Evolutionary conservation across 306 rosid genomes (phyloP).

Genomic region (Cucurbita argyrosperma): DNA sequence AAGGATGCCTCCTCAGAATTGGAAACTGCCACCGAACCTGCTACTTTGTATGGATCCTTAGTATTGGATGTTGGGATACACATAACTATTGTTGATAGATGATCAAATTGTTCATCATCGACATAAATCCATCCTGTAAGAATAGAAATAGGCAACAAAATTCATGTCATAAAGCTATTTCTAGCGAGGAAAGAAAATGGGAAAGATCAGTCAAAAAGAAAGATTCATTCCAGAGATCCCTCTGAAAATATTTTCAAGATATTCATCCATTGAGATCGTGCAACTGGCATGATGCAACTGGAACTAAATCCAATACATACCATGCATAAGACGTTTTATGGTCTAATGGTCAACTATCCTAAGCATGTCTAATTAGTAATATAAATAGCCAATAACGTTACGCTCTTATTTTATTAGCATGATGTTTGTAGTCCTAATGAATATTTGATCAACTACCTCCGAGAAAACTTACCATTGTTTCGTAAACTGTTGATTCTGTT

Average conservation of each 20-base stretch:
- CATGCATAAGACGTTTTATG: neutral
- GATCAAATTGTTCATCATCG: conserved; percentile 63
- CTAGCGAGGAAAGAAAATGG: neutral
- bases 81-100: conserved; percentile 44
- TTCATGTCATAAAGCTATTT: neutral
- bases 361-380: neutral
- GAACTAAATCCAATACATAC: neutral
- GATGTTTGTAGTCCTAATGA: neutral
- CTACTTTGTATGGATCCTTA: conserved; percentile 53
- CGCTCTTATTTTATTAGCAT: neutral
- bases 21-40: conserved; percentile 79
- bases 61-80: conserved; percentile 20
- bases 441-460: neutral
- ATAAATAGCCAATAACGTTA: neutral
- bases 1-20: conserved; percentile 66
- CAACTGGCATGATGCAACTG: neutral
- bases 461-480: conserved; percentile 36
- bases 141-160: conserved; percentile 11
- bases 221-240: neutral
- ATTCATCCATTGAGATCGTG: neutral
- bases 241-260: neutral
- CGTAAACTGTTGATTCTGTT: conserved; percentile 42
- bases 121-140: conserved; percentile 77
- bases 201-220: too few relatives aligned
- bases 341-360: neutral